A percentile compares a stretch with the other conserved stretches of the same genome.
These are phyloP conservation scores for Penicillium manginii DNA, from an alignment of 495 filamentous ascomycete species.

Conservation along the genomic window DNA sequence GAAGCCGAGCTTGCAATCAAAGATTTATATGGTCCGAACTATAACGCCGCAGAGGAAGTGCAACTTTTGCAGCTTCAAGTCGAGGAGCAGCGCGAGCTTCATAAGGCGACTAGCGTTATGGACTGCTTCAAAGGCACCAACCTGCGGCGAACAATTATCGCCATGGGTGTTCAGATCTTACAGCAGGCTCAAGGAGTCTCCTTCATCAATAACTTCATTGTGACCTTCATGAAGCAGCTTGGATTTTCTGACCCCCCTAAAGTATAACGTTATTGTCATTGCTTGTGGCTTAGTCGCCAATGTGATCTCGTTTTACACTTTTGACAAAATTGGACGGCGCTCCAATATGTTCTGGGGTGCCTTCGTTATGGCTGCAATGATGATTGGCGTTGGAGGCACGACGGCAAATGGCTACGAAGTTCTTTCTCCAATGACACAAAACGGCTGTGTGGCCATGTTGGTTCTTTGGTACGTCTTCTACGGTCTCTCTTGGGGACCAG, in stretches of 20 bases:
- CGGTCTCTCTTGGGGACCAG: constrained; percentile 15
- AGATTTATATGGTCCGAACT: constrained; percentile 5
- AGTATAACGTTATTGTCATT: constrained; percentile 56
- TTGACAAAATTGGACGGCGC: constrained; percentile 57
- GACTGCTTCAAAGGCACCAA: constrained; percentile 50
- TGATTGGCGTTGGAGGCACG: constrained; percentile 49
- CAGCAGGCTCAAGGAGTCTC: constrained; percentile 65
- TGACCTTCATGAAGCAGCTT: constrained; percentile 25
- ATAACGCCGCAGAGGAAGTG: constrained; percentile 7
- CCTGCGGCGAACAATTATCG: constrained; percentile 50
- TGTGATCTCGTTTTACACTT: constrained; percentile 53
- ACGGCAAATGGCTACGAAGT: constrained; percentile 7
- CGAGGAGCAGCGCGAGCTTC: constrained; percentile 9
- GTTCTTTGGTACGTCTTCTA: constrained; percentile 18
- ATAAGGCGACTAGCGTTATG: constrained; percentile 10
- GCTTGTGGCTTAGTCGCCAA: constrained; percentile 56
- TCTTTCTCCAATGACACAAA: constrained; percentile 7
- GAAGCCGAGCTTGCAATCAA: constrained; percentile 37
- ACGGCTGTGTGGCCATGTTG: constrained; percentile 11
- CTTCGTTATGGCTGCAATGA: constrained; percentile 17
- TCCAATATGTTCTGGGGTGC: constrained; percentile 54
- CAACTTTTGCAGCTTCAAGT: constrained; percentile 12
- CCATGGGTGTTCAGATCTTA: constrained; percentile 54
- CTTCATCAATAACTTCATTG: constrained; percentile 45
- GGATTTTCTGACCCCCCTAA: constrained; percentile 44